These are phyloP conservation scores for Anacardium occidentale DNA, from an alignment of 345 rosid genomes.

Conservation along the genomic window DNA sequence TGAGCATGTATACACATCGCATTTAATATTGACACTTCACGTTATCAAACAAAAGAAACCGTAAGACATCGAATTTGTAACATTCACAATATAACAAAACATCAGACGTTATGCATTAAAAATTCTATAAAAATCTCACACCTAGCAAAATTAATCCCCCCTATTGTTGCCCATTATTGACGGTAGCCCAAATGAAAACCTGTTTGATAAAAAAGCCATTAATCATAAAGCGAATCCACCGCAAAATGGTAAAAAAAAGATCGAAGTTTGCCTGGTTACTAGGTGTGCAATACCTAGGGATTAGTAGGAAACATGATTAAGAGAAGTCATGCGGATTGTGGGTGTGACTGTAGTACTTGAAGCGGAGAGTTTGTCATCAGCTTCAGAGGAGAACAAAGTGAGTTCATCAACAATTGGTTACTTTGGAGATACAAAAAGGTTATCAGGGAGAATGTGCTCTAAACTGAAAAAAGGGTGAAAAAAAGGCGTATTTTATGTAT, in stretches of 20 bases:
- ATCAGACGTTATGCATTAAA: no score
- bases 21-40: no score
- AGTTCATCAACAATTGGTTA: slow-evolving; percentile 37
- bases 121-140: slow-evolving; percentile 18
- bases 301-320: slow-evolving; percentile 49
- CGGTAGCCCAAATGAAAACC: slow-evolving; percentile 60
- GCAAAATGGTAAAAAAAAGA: background rate
- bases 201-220: slow-evolving; percentile 17
- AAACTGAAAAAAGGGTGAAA: slow-evolving; percentile 35
- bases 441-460: slow-evolving; percentile 70
- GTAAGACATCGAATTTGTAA: no score
- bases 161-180: slow-evolving; percentile 33
- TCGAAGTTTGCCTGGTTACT: background rate
- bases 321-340: slow-evolving; percentile 36
- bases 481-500: background rate
- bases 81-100: no score
- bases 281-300: slow-evolving; percentile 46
- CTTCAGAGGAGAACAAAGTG: slow-evolving; percentile 37
- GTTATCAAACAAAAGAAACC: no score
- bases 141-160: slow-evolving; percentile 34
- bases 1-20: slow-evolving; percentile 15
- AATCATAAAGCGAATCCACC: background rate
- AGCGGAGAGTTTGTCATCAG: slow-evolving; percentile 22
- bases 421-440: slow-evolving; percentile 62
- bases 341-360: slow-evolving; percentile 25